Evolutionary conservation across 495 filamentous ascomycete genomes (phyloP).

Genomic region (Astrothelium macrocarpum): DNA sequence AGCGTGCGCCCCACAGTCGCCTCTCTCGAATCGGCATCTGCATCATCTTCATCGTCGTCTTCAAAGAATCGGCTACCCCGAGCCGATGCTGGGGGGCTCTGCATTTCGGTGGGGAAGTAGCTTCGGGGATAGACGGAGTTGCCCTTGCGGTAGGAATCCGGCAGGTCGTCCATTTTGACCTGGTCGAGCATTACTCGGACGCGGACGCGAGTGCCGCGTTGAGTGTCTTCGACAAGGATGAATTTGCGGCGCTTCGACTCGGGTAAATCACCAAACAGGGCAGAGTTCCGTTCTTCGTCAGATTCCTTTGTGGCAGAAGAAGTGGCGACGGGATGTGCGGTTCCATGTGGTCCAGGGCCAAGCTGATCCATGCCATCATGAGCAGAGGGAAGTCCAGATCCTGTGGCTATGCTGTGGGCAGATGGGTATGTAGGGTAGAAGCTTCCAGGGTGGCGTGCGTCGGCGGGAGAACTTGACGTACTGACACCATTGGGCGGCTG

Average conservation of each 20-base stretch:
- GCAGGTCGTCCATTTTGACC: conserved; percentile 86
- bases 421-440: conserved; percentile 62
- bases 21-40: conserved; percentile 26
- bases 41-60: conserved; percentile 44
- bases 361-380: conserved; percentile 55
- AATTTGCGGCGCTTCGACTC: conserved; percentile 88
- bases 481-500: conserved; percentile 32
- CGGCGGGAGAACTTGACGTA: conserved; percentile 27
- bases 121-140: conserved; percentile 85
- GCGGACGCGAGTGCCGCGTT: conserved; percentile 65
- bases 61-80: conserved; percentile 59
- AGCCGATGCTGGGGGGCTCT: conserved; percentile 56
- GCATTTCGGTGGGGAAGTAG: conserved; percentile 83
- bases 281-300: conserved; percentile 41
- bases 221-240: conserved; percentile 83
- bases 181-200: conserved; percentile 81
- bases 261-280: conserved; percentile 76
- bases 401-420: conserved; percentile 46
- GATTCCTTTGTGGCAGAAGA: conserved; percentile 29
- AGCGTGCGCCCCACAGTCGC: conserved; percentile 33
- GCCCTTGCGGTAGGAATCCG: conserved; percentile 79
- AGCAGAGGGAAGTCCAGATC: conserved; percentile 54
- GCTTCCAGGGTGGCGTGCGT: conserved; percentile 65
- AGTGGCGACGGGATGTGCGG: conserved; percentile 35
- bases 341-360: conserved; percentile 31